Evolutionary conservation across 1,284 basidiomycete species (phyloP).

Genomic region (Ceratobasidium sp.): DNA sequence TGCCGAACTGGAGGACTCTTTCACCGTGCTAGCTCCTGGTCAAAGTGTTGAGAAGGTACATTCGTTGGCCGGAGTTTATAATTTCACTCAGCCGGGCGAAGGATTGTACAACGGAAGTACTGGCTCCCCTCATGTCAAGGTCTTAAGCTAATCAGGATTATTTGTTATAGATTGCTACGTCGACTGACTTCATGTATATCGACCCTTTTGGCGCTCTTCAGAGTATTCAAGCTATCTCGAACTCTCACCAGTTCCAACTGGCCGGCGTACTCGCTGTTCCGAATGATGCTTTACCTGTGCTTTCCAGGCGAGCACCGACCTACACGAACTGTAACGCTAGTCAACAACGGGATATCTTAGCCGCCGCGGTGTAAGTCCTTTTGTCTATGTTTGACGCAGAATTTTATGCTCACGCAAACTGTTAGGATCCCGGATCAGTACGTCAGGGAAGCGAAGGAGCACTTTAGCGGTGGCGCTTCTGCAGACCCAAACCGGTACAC

Average conservation of each 20-base stretch:
- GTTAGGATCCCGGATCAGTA: background rate
- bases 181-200: conserved; percentile 15
- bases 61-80: conserved; percentile 43
- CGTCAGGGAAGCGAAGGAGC: background rate
- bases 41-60: conserved; percentile 43
- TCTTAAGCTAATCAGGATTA: background rate
- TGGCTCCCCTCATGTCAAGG: background rate
- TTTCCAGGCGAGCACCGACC: background rate
- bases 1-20: background rate
- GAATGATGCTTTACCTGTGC: background rate
- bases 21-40: conserved; percentile 34
- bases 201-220: conserved; percentile 1
- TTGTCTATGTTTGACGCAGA: no score
- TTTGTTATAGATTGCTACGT: background rate
- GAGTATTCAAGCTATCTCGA: conserved; percentile 11
- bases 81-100: conserved; percentile 39
- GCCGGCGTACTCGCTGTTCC: conserved; percentile 31
- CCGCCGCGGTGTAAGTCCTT: background rate
- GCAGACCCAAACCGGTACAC: background rate
- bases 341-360: conserved; percentile 7
- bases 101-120: conserved; percentile 7
- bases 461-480: background rate
- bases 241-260: conserved; percentile 23
- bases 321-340: conserved; percentile 13
- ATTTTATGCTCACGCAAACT: background rate